Conservation (phyloP, 257 asterid species). For the Penstemon barbatus region DNA sequence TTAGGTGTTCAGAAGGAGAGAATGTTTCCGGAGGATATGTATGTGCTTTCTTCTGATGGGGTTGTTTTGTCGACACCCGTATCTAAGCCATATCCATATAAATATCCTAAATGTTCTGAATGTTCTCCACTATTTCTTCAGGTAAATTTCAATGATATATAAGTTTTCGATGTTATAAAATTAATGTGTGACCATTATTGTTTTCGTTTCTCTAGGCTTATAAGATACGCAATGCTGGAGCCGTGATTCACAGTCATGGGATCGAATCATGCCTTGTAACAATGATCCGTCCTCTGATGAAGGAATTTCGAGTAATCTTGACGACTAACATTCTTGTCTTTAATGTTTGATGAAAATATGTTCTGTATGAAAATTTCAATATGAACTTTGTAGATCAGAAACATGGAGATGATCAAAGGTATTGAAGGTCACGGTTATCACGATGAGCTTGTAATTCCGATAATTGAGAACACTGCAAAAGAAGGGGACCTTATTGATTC, state of each 20-base stretch:
- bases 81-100: slow-evolving; percentile 2
- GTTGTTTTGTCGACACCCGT: not conserved
- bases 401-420: slow-evolving; percentile 70
- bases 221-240: slow-evolving; percentile 57
- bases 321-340: not conserved
- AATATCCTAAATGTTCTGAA: slow-evolving; percentile 14
- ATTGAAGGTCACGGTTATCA: slow-evolving; percentile 63
- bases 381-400: slow-evolving; percentile 42
- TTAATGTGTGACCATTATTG: not conserved
- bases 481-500: slow-evolving; percentile 60
- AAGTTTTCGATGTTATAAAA: too few species aligned
- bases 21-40: slow-evolving; percentile 15
- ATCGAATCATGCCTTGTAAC: slow-evolving; percentile 54
- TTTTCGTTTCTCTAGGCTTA: slow-evolving; percentile 36
- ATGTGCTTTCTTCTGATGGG: not conserved
- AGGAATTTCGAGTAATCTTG: slow-evolving; percentile 50
- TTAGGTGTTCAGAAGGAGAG: slow-evolving; percentile 24
- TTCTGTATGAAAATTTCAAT: too few species aligned
- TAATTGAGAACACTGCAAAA: slow-evolving; percentile 63
- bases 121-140: not conserved
- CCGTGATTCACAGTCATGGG: slow-evolving; percentile 62
- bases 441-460: slow-evolving; percentile 60
- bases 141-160: not conserved
- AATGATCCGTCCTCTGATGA: slow-evolving; percentile 49
- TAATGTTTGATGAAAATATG: not conserved